phyloP scores from a whole-genome alignment of 116 monocot species.

The Papilionanthe hybrid region DNA sequence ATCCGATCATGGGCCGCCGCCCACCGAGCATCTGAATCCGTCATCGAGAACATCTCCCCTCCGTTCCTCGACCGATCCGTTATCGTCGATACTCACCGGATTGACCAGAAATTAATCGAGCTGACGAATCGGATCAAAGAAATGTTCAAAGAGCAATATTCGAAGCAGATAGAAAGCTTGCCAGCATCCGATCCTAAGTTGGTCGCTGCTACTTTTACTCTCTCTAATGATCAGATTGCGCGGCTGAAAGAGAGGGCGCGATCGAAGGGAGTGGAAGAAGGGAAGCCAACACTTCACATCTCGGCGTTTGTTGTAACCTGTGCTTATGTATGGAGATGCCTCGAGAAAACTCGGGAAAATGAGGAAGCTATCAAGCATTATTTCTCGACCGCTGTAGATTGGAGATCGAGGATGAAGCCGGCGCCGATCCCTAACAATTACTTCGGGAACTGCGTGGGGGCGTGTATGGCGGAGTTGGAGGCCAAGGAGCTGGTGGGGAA shows the following conservation, averaged over 20 bases:
- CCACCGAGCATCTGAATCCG: neutral
- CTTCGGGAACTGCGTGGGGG: conserved; percentile 39
- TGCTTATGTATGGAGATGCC: conserved; percentile 16
- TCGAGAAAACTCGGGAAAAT: conserved; percentile 3
- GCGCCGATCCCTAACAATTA: conserved; percentile 17
- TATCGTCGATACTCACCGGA: neutral
- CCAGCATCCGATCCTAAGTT: neutral
- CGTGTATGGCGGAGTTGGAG: conserved; percentile 5
- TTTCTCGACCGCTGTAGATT: conserved; percentile 3
- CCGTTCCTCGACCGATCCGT: conserved; percentile 19
- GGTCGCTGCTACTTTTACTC: conserved; percentile 17
- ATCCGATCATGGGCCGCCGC: conserved; percentile 26
- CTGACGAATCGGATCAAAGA: neutral
- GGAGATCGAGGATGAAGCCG: conserved; percentile 4
- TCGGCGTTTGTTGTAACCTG: conserved; percentile 13
- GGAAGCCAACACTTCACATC: neutral
- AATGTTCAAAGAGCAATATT: too few species aligned
- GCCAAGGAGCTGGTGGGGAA: neutral
- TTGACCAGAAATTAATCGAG: neutral
- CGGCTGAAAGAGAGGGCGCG: conserved; percentile 6
- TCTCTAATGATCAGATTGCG: neutral
- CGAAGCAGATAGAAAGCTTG: neutral
- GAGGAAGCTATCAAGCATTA: neutral
- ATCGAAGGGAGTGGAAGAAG: neutral
- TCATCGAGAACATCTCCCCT: neutral